phyloP scores from a whole-genome alignment of 2,329 filamentous ascomycete species.

The Fusarium palustre region DNA sequence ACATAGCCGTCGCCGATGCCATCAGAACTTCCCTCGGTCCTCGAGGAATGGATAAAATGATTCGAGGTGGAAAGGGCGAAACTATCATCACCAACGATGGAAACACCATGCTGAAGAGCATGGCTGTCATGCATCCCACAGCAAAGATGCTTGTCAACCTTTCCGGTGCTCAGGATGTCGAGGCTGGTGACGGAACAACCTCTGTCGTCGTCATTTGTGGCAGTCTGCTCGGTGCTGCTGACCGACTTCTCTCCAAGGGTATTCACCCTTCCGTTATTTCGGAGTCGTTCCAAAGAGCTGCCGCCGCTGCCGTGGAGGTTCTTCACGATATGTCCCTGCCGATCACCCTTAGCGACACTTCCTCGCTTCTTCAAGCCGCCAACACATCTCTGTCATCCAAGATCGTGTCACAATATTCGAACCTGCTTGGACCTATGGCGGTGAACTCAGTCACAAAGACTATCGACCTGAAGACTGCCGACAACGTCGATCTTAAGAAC shows the following conservation, averaged over 20 bases:
- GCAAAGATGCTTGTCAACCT: conserved; percentile 99
- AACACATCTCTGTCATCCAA: conserved; percentile 98
- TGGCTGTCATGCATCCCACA: conserved; percentile 99
- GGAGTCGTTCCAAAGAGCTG: conserved; percentile 95
- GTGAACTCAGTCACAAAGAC: conserved; percentile 96
- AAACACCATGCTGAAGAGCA: conserved; percentile 98
- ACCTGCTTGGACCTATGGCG: conserved; percentile 95
- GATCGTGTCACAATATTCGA: conserved; percentile 97
- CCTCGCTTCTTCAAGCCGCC: conserved; percentile 93
- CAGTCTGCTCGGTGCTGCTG: conserved; percentile 91
- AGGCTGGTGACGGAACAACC: conserved; percentile 97
- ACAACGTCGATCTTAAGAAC: conserved; percentile 96
- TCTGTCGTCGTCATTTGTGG: conserved; percentile 98
- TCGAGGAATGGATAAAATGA: conserved; percentile 99
- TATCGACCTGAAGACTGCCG: conserved; percentile 93
- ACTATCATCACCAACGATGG: conserved; percentile 99
- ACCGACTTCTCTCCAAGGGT: conserved; percentile 89
- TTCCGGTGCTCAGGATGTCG: conserved; percentile 96
- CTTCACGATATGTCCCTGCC: conserved; percentile 97
- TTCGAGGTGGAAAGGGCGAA: conserved; percentile 94
- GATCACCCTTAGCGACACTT: conserved; percentile 86
- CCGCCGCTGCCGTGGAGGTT: conserved; percentile 86
- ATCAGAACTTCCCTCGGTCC: conserved; percentile 96
- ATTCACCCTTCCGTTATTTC: conserved; percentile 98
- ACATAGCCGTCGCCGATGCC: conserved; percentile 90